Evolutionary conservation across 1,139 yeast species (phyloP).

Genomic region (Diutina ranongensis): DNA sequence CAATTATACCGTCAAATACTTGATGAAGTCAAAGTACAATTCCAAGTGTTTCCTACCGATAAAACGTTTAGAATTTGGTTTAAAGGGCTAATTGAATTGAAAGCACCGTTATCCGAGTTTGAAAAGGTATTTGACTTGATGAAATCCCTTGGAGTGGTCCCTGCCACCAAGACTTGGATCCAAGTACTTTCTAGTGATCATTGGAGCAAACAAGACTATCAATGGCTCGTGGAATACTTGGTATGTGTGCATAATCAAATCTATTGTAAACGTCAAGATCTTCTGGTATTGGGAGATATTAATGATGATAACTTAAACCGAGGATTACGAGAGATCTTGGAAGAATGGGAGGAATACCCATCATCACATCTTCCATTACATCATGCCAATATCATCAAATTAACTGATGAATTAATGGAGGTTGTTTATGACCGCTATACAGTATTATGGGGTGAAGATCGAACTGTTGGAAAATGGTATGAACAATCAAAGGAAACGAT

Average conservation of each 20-base stretch:
- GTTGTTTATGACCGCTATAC: neutral
- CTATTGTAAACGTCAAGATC: neutral
- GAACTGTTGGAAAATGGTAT: neutral
- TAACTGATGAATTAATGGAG: neutral
- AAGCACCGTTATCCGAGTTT: neutral
- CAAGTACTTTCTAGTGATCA: neutral
- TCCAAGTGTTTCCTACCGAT: neutral
- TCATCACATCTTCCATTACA: neutral
- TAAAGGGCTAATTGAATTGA: neutral
- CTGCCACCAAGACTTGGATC: constrained; percentile 4
- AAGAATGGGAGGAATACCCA: constrained; percentile 25
- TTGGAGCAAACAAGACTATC: neutral
- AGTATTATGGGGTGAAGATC: neutral
- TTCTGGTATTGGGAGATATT: neutral
- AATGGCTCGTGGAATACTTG: neutral
- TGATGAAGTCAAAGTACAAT: neutral
- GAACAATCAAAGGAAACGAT: neutral
- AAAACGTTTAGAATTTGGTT: constrained; percentile 1
- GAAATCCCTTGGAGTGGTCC: neutral
- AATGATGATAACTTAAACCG: constrained; percentile 9
- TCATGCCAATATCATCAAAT: neutral
- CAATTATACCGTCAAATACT: neutral
- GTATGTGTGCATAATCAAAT: neutral
- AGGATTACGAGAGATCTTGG: constrained; percentile 23
- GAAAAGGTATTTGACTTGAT: neutral